Conservation (phyloP, 768 basidiomycete genomes). For the Gloeopeniophorella convolvens region DNA sequence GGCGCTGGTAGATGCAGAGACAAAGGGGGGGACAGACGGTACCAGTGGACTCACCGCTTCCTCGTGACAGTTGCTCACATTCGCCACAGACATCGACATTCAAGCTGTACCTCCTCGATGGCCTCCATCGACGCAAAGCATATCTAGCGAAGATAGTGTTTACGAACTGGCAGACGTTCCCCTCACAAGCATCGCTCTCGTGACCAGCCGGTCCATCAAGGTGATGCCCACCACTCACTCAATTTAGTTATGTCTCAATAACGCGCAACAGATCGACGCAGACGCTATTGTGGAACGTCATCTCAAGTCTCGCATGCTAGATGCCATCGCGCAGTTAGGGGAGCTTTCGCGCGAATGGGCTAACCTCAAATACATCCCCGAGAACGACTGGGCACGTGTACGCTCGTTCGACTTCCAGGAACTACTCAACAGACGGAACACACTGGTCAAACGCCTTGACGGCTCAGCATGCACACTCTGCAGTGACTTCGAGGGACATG, state of each 20-base stretch:
- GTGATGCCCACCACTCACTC: conserved; percentile 30
- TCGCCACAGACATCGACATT: conserved; percentile 45
- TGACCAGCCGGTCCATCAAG: conserved; percentile 69
- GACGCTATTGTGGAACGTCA: conserved; percentile 62
- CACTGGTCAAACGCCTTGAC: conserved; percentile 38
- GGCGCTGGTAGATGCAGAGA: conserved; percentile 58
- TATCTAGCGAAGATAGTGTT: conserved; percentile 43
- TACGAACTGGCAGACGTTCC: conserved; percentile 67
- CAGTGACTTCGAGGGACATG: conserved; percentile 67
- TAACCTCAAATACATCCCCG: conserved; percentile 42
- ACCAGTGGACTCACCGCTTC: conserved; percentile 3
- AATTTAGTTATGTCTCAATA: conserved; percentile 1
- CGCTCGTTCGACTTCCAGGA: conserved; percentile 92
- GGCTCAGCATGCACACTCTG: conserved; percentile 51
- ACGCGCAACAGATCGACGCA: conserved; percentile 55
- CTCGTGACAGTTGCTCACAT: neutral
- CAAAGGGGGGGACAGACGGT: conserved; percentile 54
- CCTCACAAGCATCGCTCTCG: conserved; percentile 65
- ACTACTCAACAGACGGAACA: conserved; percentile 51
- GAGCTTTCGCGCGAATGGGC: conserved; percentile 53
- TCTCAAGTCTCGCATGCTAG: conserved; percentile 54
- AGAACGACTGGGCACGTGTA: conserved; percentile 81
- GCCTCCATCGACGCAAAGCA: conserved; percentile 52
- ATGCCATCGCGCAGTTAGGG: conserved; percentile 46
- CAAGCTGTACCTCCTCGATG: conserved; percentile 66